Conservation (phyloP, 2,329 filamentous ascomycete species). For the Fusarium neocosmosporiellum region DNA sequence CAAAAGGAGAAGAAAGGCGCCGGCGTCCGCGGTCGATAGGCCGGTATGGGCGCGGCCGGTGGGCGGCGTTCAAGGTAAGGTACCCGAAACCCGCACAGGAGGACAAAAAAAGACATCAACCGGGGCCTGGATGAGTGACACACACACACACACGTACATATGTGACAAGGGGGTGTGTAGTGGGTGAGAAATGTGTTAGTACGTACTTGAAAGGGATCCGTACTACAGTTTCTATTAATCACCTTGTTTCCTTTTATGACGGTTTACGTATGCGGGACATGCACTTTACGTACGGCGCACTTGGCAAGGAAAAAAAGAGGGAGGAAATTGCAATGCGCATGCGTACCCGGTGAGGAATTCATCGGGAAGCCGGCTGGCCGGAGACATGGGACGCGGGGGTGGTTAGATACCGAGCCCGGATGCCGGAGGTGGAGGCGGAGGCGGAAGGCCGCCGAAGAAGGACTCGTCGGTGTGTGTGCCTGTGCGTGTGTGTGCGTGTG, state of each 20-base stretch:
- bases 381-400: constrained; percentile 23
- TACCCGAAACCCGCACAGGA: constrained; percentile 33
- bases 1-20: not conserved
- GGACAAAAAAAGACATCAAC: constrained; percentile 4
- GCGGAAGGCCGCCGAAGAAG: constrained; percentile 21
- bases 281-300: not conserved
- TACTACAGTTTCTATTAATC: not conserved
- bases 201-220: not conserved
- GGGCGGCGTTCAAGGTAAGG: constrained; percentile 39
- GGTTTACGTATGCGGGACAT: not conserved
- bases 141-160: not conserved
- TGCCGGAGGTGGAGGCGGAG: constrained; percentile 35
- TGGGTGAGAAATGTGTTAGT: not conserved
- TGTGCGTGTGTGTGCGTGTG: not conserved
- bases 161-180: not conserved
- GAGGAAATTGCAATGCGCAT: not conserved
- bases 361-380: constrained; percentile 26
- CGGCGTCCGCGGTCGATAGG: constrained; percentile 15
- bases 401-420: constrained; percentile 29
- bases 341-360: not conserved
- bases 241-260: not conserved
- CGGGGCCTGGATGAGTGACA: not conserved
- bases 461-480: not conserved
- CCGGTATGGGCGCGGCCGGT: constrained; percentile 29
- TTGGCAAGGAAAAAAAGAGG: not conserved